Percentiles rank a stretch among this genome's conserved stretches.
phyloP scores from a whole-genome alignment of 208 protist genomes.

The Leishmania turanica region DNA sequence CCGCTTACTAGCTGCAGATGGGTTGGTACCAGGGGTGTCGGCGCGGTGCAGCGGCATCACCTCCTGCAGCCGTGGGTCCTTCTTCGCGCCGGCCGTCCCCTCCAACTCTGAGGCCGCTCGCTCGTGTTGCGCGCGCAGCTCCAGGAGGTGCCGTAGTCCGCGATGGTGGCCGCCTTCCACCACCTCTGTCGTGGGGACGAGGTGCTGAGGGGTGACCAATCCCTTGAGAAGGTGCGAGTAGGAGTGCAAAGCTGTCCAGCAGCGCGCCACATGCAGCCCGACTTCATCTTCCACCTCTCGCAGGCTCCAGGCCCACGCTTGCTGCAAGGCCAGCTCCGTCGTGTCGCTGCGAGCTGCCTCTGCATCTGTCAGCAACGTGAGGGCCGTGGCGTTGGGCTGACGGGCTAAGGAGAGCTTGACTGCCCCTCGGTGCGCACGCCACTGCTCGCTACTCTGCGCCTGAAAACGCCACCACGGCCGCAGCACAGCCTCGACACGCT shows the following conservation, averaged over 20 bases:
- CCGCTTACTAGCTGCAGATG: conserved; percentile 8
- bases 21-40: conserved; percentile 8
- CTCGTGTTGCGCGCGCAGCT: conserved; percentile 54
- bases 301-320: conserved; percentile 59
- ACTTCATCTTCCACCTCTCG: conserved; percentile 83
- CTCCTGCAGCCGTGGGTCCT: conserved; percentile 59
- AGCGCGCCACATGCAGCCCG: conserved; percentile 61
- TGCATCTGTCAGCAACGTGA: conserved; percentile 43
- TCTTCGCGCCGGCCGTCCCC: conserved; percentile 24
- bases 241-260: conserved; percentile 58
- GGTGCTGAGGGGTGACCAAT: conserved; percentile 65
- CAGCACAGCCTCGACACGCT: conserved; percentile 57
- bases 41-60: conserved; percentile 47
- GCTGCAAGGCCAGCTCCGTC: conserved; percentile 39
- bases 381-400: conserved; percentile 39
- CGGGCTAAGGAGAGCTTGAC: conserved; percentile 70
- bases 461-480: conserved; percentile 57
- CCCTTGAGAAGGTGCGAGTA: conserved; percentile 71
- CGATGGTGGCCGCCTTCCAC: conserved; percentile 65
- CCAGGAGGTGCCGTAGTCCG: conserved; percentile 72
- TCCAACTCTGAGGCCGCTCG: conserved; percentile 40
- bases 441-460: conserved; percentile 46
- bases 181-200: conserved; percentile 44
- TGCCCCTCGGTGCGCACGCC: conserved; percentile 41
- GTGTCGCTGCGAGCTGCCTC: conserved; percentile 50